A percentile compares a stretch with the other conserved stretches of the same genome.
Evolutionary conservation across 208 protist species (phyloP).

Genomic region (Leishmania guyanensis): DNA sequence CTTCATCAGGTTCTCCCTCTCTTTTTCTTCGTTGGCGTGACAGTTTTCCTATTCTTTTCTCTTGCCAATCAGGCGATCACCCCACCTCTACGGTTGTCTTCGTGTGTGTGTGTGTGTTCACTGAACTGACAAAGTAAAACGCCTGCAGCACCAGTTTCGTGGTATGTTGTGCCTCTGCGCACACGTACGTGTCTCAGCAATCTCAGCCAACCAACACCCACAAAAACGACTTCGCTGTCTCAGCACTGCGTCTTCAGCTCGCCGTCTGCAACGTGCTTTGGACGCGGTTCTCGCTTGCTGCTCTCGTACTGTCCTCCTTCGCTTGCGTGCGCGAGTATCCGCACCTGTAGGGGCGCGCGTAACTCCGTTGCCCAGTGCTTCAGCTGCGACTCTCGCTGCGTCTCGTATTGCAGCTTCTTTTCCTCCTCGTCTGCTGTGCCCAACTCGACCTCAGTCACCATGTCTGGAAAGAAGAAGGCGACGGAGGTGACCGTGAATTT

Average conservation of each 20-base stretch:
- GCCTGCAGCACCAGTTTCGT: background rate
- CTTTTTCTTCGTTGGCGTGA: background rate
- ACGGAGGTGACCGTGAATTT: constrained; percentile 50
- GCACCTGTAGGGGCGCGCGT: background rate
- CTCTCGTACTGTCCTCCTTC: background rate
- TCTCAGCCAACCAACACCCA: too few relatives aligned
- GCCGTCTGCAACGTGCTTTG: constrained; percentile 11
- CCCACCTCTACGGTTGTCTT: background rate
- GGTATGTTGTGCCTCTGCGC: background rate
- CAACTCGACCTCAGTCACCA: constrained; percentile 2
- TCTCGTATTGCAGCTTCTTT: constrained; percentile 1
- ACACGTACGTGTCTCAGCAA: background rate
- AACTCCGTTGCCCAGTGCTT: background rate
- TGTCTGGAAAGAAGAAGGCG: constrained; percentile 66
- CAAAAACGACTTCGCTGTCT: background rate
- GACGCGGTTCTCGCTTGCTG: constrained; percentile 9
- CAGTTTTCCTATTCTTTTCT: background rate
- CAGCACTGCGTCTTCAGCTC: constrained; percentile 12
- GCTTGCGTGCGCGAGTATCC: background rate
- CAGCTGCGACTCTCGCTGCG: background rate
- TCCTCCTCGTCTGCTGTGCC: background rate
- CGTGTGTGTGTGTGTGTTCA: background rate
- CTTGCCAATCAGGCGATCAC: background rate
- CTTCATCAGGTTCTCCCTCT: background rate
- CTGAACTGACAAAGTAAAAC: background rate